Base-by-base conservation (phyloP, 2,329 filamentous ascomycete genomes). In the Pseudogymnoascus sp. region DNA sequence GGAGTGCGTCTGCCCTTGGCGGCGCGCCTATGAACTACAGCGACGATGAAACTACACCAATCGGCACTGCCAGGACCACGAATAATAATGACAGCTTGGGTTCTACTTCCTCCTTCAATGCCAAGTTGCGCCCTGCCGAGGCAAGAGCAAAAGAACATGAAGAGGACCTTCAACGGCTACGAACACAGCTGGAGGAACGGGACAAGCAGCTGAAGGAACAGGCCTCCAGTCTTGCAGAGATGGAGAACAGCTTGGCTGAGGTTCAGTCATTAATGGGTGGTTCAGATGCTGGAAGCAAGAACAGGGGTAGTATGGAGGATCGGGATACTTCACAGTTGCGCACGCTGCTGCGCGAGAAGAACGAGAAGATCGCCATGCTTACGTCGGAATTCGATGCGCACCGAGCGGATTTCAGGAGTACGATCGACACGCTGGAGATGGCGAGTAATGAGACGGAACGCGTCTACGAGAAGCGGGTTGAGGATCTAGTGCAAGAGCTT, bases 361-460 rank as follows among this genome's bases (percentile, higher is more conserved):
- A 97, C 71, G 95, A 99, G 64, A 96, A 93, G 79, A 97, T 99
- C 68, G 87, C 89, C 26, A 88, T 93, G 80, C 83, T 99, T 69
- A 97, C 93, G 0, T 86, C 90, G 7, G 95, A 99, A 73, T 99
- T 99, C 70, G 95, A 99, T 72, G 86, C 89, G 9, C 93, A 99
- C 73, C 85, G 95, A 64, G 93, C 95, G 17, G 95, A 99, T 75
- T 99, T 99, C 77, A 83, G 95, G 68, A 96, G 91, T 75, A 99
- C 95, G 17, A 95, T 99, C 66, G 95, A 99, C 76, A 96, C 93
- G 0, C 81, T 99, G 60, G 95, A 99, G 75, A 85, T 97, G 78
- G 96, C 95, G 2, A 96, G 92, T 72, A 90, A 92, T 0, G 95
- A 99, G 77, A 99, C 95, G 0, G 90, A 97, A 76, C 84, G 93